phyloP scores from a whole-genome alignment of 129 eudicot species.

The Sambucus nigra region DNA sequence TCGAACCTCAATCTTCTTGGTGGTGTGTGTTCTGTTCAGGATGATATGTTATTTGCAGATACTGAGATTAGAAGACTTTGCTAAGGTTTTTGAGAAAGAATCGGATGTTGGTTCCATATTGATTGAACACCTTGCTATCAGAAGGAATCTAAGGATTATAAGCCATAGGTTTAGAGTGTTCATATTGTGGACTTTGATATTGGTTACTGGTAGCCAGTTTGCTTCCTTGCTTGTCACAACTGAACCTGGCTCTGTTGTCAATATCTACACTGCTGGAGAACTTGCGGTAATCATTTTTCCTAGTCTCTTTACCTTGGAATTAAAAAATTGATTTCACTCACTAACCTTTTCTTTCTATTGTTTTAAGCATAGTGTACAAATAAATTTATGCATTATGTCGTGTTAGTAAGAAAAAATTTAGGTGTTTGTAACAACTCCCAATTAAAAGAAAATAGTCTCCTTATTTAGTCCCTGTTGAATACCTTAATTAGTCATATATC shows the following conservation, averaged over 20 bases:
- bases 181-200: constrained; percentile 38
- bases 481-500: too few relatives aligned
- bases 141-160: constrained; percentile 54
- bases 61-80: constrained; percentile 70
- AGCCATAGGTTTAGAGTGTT: constrained; percentile 80
- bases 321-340: too few relatives aligned
- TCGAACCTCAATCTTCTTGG: constrained; percentile 65
- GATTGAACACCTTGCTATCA: constrained; percentile 58
- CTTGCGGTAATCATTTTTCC: constrained; percentile 45
- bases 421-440: too few relatives aligned
- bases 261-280: constrained; percentile 61
- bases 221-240: constrained; percentile 61
- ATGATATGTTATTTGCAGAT: constrained; percentile 65
- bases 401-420: too few relatives aligned
- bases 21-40: constrained; percentile 65
- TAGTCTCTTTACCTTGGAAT: not conserved
- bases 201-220: constrained; percentile 68
- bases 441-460: too few relatives aligned
- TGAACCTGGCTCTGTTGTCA: constrained; percentile 29
- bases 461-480: too few relatives aligned
- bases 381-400: too few relatives aligned
- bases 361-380: too few relatives aligned
- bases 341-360: too few relatives aligned
- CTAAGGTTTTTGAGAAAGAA: constrained; percentile 52
- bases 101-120: constrained; percentile 52